A percentile compares a stretch with the other conserved stretches of the same genome.
These are phyloP conservation scores for Pseudocercospora pini-densiflorae DNA, from an alignment of 2,329 filamentous ascomycete species.

Conservation along the genomic window DNA sequence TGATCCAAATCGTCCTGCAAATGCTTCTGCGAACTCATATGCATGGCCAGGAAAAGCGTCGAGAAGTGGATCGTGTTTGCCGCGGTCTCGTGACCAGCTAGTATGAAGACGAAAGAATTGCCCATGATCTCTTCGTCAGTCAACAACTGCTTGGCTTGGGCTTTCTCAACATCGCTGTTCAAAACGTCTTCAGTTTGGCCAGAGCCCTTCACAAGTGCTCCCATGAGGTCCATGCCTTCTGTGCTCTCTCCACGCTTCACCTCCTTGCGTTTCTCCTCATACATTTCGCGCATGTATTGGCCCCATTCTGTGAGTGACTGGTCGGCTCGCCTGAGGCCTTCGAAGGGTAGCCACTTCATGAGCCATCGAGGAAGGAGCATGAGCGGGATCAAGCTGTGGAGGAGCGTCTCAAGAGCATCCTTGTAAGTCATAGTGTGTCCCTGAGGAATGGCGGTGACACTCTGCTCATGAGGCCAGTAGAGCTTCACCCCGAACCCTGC, in stretches of 20 bases:
- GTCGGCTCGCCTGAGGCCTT: constrained; percentile 57
- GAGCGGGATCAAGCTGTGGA: constrained; percentile 67
- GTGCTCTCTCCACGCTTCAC: constrained; percentile 43
- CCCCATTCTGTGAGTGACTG: constrained; percentile 66
- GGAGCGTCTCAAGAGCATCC: constrained; percentile 62
- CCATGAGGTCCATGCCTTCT: constrained; percentile 61
- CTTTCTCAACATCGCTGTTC: constrained; percentile 51
- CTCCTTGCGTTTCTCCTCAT: constrained; percentile 63
- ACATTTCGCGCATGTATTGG: constrained; percentile 71
- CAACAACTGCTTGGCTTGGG: constrained; percentile 50
- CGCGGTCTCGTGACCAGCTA: constrained; percentile 82
- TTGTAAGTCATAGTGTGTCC: constrained; percentile 70
- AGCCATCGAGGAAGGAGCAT: constrained; percentile 64
- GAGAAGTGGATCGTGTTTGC: constrained; percentile 76
- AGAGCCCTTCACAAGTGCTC: constrained; percentile 55
- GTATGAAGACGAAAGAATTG: constrained; percentile 66
- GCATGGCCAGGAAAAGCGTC: constrained; percentile 69
- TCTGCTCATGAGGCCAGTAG: constrained; percentile 62
- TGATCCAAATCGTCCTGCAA: constrained; percentile 72
- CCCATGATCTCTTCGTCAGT: constrained; percentile 70
- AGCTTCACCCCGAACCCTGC: constrained; percentile 72
- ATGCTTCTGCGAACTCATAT: constrained; percentile 65
- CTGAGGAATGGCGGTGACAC: constrained; percentile 39
- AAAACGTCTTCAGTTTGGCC: constrained; percentile 42
- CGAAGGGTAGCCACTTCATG: constrained; percentile 57